Conservation (phyloP, 768 basidiomycete genomes). For the Hypholoma sublateritium region DNA sequence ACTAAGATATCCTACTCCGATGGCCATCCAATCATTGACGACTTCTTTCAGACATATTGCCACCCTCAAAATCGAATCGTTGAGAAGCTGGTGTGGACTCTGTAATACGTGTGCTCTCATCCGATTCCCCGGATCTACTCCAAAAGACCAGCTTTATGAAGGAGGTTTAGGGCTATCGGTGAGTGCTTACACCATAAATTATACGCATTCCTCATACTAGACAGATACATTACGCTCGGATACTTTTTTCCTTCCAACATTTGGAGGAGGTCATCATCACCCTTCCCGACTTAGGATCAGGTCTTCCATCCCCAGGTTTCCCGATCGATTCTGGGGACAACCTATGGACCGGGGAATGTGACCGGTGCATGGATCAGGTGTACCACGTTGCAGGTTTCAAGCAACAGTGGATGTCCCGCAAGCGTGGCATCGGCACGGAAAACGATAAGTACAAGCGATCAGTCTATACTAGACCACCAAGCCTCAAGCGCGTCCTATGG, state of each 20-base stretch:
- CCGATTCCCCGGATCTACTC: conserved; percentile 23
- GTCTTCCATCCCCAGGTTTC: conserved; percentile 14
- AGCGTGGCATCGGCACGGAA: conserved; percentile 19
- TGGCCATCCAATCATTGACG: conserved; percentile 22
- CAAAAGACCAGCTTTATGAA: conserved; percentile 26
- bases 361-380: conserved; percentile 34
- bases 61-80: conserved; percentile 24
- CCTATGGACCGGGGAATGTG: conserved; percentile 39
- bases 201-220: neutral
- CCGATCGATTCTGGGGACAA: conserved; percentile 14
- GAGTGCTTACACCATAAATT: neutral
- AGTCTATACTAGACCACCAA: conserved; percentile 9
- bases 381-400: conserved; percentile 32
- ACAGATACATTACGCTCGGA: conserved; percentile 34
- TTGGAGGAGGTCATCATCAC: conserved; percentile 31
- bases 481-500: conserved; percentile 15
- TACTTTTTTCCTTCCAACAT: conserved; percentile 18
- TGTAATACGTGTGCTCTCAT: conserved; percentile 31
- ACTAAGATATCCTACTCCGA: conserved; percentile 31
- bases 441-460: neutral
- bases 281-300: conserved; percentile 25
- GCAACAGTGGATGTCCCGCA: conserved; percentile 28
- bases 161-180: conserved; percentile 36
- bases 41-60: conserved; percentile 22
- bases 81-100: conserved; percentile 34